phyloP scores from a whole-genome alignment of 2,329 filamentous ascomycete genomes.

The Simplicillium aogashimaense region DNA sequence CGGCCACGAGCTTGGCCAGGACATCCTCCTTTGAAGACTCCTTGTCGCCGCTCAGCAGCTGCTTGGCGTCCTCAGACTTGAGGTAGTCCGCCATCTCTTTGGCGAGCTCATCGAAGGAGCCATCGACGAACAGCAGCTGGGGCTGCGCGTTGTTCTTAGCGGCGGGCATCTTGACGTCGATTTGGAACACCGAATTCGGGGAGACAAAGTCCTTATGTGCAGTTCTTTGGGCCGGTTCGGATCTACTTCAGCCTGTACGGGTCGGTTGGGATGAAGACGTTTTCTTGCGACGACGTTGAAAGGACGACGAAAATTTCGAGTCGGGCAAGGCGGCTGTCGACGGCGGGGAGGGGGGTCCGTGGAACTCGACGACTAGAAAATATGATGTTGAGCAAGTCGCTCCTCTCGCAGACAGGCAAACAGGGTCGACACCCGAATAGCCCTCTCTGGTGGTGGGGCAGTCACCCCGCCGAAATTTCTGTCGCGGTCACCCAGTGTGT shows the following conservation, averaged over 20 bases:
- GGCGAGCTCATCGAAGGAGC: slow-evolving; percentile 83
- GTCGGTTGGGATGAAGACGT: too few species aligned
- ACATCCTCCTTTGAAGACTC: slow-evolving; percentile 61
- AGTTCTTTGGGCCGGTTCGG: slow-evolving; percentile 3
- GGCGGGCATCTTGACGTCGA: slow-evolving; percentile 18
- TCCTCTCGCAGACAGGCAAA: too few species aligned
- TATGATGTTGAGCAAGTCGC: slow-evolving; percentile 4
- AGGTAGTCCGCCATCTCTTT: slow-evolving; percentile 93
- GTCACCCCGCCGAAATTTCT: slow-evolving; percentile 29
- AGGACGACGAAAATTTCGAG: too few species aligned
- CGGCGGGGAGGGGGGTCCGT: slow-evolving; percentile 8
- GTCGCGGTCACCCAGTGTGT: slow-evolving; percentile 20
- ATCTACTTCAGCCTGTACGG: neutral
- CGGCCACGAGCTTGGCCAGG: slow-evolving; percentile 79
- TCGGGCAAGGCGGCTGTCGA: slow-evolving; percentile 8
- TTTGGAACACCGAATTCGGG: too few species aligned
- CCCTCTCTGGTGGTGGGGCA: neutral
- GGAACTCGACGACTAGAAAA: slow-evolving; percentile 11
- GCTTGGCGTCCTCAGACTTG: slow-evolving; percentile 69
- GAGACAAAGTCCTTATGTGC: slow-evolving; percentile 14
- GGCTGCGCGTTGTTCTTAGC: slow-evolving; percentile 36
- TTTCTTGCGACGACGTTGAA: too few species aligned
- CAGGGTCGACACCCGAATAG: too few species aligned
- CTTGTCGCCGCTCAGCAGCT: slow-evolving; percentile 57
- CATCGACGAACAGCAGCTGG: slow-evolving; percentile 71